Percentiles rank a stretch among this genome's conserved stretches.
These are phyloP conservation scores for Clathrospora elynae DNA, from an alignment of 2,329 filamentous ascomycete genomes.

Conservation along the genomic window DNA sequence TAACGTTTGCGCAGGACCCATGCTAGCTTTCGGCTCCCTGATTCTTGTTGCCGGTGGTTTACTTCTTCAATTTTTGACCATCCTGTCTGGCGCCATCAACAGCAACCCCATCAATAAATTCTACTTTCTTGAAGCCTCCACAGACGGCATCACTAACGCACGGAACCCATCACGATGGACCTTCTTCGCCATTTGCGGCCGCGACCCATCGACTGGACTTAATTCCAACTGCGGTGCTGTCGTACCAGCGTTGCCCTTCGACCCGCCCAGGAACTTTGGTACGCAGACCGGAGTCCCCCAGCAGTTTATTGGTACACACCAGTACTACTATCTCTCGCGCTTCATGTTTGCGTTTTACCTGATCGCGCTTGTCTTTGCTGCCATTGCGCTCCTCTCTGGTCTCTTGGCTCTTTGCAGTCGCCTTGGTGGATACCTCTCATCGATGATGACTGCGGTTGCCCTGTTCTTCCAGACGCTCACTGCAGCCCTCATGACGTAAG, in stretches of 20 bases:
- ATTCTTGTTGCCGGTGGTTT: constrained; percentile 66
- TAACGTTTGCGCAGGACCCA: constrained; percentile 53
- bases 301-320: constrained; percentile 61
- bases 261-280: constrained; percentile 65
- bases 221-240: constrained; percentile 65
- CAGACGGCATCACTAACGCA: constrained; percentile 65
- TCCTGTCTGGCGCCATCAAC: constrained; percentile 65
- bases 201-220: constrained; percentile 56
- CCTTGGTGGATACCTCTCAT: constrained; percentile 70
- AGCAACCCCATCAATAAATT: constrained; percentile 69
- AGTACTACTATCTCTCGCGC: constrained; percentile 83
- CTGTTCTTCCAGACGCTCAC: constrained; percentile 72
- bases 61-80: constrained; percentile 68
- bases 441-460: constrained; percentile 62
- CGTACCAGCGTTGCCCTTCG: constrained; percentile 70
- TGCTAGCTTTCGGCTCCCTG: constrained; percentile 62
- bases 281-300: constrained; percentile 59
- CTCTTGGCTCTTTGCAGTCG: constrained; percentile 73
- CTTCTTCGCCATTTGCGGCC: constrained; percentile 81
- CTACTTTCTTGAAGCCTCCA: constrained; percentile 85
- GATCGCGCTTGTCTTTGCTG: constrained; percentile 79
- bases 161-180: constrained; percentile 78
- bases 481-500: constrained; percentile 77
- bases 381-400: constrained; percentile 68
- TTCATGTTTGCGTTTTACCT: constrained; percentile 94